Conservation (phyloP, 345 rosid genomes). For the Lumnitzera racemosa region DNA sequence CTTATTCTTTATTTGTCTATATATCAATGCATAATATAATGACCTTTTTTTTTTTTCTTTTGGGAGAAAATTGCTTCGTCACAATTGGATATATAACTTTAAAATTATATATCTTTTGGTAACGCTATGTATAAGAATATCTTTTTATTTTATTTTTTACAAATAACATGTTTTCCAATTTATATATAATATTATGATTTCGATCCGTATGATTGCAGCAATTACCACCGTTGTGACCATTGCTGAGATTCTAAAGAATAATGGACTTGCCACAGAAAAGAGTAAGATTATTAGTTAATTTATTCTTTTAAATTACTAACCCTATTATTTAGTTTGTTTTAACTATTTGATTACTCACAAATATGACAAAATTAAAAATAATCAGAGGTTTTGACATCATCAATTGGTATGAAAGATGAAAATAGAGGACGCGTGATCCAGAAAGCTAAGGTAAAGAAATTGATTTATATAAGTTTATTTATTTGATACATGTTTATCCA, state of each 20-base stretch:
- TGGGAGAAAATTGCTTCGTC: too few species aligned
- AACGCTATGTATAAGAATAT: too few species aligned
- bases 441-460: slow-evolving; percentile 62
- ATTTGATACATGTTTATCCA: background rate
- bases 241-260: slow-evolving; percentile 88
- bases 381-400: slow-evolving; percentile 76
- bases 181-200: background rate
- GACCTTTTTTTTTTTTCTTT: too few species aligned
- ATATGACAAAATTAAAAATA: background rate
- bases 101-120: too few species aligned
- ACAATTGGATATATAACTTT: too few species aligned
- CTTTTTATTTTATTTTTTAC: background rate
- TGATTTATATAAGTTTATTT: background rate
- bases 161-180: background rate
- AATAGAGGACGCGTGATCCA: slow-evolving; percentile 64
- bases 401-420: slow-evolving; percentile 79
- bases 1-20: too few species aligned
- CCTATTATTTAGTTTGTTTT: too few species aligned
- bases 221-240: slow-evolving; percentile 72
- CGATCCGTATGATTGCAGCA: slow-evolving; percentile 19
- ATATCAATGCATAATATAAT: too few species aligned
- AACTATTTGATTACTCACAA: background rate
- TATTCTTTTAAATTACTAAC: background rate
- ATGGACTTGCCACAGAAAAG: slow-evolving; percentile 78
- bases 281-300: slow-evolving; percentile 30